A percentile compares a stretch with the other conserved stretches of the same genome.
Evolutionary conservation across 2,329 filamentous ascomycete species (phyloP).

Genomic region (Aspergillus neotritici): DNA sequence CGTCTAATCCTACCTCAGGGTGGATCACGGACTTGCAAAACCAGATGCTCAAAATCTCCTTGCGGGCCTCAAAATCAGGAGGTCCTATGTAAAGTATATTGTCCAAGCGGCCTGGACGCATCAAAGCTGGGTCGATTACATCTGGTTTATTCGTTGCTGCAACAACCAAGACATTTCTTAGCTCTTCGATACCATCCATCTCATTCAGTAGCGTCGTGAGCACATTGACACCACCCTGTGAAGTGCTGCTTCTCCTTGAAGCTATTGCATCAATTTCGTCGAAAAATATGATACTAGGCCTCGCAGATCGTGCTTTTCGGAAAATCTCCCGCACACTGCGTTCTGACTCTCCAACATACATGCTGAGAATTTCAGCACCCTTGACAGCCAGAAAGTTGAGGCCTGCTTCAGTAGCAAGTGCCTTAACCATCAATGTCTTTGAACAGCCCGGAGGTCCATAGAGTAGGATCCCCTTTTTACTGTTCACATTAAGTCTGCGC

Average conservation of each 20-base stretch:
- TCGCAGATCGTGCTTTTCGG: conserved; percentile 73
- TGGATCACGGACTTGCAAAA: conserved; percentile 56
- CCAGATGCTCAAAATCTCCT: conserved; percentile 68
- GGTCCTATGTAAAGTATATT: conserved; percentile 79
- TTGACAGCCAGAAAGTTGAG: conserved; percentile 95
- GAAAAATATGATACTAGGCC: conserved; percentile 91
- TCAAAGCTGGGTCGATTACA: conserved; percentile 74
- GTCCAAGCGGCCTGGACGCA: conserved; percentile 81
- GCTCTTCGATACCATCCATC: conserved; percentile 87
- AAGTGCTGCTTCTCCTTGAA: conserved; percentile 48
- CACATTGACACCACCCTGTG: conserved; percentile 64
- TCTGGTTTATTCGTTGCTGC: conserved; percentile 90
- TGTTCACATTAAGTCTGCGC: conserved; percentile 48
- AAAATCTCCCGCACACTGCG: conserved; percentile 80
- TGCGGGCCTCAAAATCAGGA: conserved; percentile 65
- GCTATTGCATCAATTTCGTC: conserved; percentile 91
- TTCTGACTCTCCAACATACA: conserved; percentile 96
- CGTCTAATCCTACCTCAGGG: conserved; percentile 59
- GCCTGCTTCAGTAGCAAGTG: conserved; percentile 80
- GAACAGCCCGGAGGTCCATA: conserved; percentile 93
- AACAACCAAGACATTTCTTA: conserved; percentile 78
- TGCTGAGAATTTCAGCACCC: conserved; percentile 86
- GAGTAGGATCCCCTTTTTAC: conserved; percentile 76
- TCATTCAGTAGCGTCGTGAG: conserved; percentile 86
- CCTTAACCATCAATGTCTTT: conserved; percentile 88